phyloP scores from a whole-genome alignment of 257 asterid genomes.

The Penstemon davidsonii region DNA sequence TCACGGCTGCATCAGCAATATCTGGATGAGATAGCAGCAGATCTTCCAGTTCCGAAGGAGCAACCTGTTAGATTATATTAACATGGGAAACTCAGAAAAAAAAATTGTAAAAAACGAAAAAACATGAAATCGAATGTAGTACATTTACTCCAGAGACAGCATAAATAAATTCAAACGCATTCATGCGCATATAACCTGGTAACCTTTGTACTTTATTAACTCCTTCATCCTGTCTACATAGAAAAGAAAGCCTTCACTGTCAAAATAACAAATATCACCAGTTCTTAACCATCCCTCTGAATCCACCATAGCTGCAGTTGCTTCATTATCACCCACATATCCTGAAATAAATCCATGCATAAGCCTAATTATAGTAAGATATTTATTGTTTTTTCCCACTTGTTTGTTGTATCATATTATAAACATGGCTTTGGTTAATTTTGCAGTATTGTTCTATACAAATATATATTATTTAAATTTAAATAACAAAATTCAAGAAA shows the following conservation, averaged over 20 bases:
- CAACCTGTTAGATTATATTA: constrained; percentile 38
- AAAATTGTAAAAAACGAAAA: background rate
- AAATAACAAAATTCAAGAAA: background rate
- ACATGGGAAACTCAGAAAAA: constrained; percentile 2
- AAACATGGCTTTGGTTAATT: too few species aligned
- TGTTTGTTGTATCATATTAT: too few species aligned
- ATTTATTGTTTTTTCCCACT: background rate
- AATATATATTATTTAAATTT: too few species aligned
- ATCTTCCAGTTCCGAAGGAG: constrained; percentile 65
- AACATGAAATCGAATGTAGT: background rate
- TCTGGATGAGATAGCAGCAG: constrained; percentile 53
- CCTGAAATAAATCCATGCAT: constrained; percentile 35
- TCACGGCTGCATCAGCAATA: constrained; percentile 56
- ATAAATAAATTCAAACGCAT: constrained; percentile 7
- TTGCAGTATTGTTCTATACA: too few species aligned
- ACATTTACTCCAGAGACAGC: background rate
- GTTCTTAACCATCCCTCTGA: constrained; percentile 64
- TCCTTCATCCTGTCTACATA: constrained; percentile 64
- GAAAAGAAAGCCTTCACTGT: constrained; percentile 46
- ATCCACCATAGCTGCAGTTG: constrained; percentile 49
- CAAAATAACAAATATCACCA: constrained; percentile 62
- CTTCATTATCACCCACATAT: constrained; percentile 54
- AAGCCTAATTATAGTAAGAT: background rate
- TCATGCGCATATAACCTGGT: constrained; percentile 42
- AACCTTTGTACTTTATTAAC: constrained; percentile 57